phyloP scores from a whole-genome alignment of 2,329 filamentous ascomycete genomes.

The Verticillium albo-atrum region DNA sequence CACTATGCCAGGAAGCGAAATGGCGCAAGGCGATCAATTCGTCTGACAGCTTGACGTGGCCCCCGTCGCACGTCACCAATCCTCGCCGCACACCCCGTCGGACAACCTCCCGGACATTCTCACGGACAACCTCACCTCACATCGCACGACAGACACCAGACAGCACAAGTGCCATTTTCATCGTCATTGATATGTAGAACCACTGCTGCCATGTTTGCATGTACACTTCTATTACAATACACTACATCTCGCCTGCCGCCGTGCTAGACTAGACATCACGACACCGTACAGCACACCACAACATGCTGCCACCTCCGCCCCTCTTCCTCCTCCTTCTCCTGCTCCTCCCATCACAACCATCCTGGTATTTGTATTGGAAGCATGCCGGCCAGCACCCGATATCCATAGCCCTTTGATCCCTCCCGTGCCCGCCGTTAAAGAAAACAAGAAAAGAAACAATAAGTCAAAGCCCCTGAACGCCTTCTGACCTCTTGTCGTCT shows the following conservation, averaged over 20 bases:
- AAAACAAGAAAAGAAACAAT: slow-evolving; percentile 2
- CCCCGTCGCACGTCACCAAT: background rate
- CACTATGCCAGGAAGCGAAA: too few relatives aligned
- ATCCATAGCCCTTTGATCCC: slow-evolving; percentile 13
- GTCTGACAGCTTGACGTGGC: too few relatives aligned
- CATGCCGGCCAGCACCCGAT: slow-evolving; percentile 3
- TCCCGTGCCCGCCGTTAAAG: slow-evolving; percentile 1
- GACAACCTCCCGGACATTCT: too few relatives aligned
- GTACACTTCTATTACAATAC: slow-evolving; percentile 39
- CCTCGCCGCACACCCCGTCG: background rate
- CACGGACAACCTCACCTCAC: background rate
- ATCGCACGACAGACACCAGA: background rate
- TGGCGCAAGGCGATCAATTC: too few relatives aligned
- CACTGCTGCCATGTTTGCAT: slow-evolving; percentile 6
- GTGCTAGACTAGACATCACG: slow-evolving; percentile 16
- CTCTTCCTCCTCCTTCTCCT: slow-evolving; percentile 13
- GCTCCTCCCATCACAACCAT: slow-evolving; percentile 6
- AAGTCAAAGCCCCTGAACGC: background rate
- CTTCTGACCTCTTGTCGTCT: background rate
- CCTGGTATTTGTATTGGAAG: slow-evolving; percentile 20
- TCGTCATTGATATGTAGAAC: background rate
- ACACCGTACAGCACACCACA: background rate
- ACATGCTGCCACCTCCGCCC: slow-evolving; percentile 13
- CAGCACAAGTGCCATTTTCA: too few relatives aligned
- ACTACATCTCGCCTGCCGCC: slow-evolving; percentile 21